Base-by-base conservation (phyloP, 108 stramenopile genomes). In the Seminavis robusta region DNA sequence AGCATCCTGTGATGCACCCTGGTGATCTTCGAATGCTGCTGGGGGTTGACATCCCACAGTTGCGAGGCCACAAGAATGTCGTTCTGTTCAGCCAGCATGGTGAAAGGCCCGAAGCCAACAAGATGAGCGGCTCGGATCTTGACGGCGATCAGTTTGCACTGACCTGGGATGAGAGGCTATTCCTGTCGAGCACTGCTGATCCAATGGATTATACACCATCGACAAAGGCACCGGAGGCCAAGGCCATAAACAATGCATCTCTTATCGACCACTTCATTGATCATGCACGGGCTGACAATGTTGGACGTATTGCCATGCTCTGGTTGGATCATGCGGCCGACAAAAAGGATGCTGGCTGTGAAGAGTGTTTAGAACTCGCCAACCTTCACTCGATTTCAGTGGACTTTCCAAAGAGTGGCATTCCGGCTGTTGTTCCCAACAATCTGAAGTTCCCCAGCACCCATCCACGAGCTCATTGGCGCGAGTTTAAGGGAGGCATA, bases 101-200 rank as follows among this genome's bases (percentile, higher is more conserved):
- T 16, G 47, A 48, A 10, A 24, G 63, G 33, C 63, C 63, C 3
- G 52, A 58, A n/a, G 46, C 65, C 4, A 47, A 58, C 29, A 66
- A 66, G 27, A 66, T 66, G 56, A 29, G 46, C 20, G 65, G 65
- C 0, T 58, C 56, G 10, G 65, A 66, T 49, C 46, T 66, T 3
- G 65, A 66, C 19, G 65, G 65, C 7, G 65, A 66, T 49, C 50
- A 66, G 27, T 66, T 48, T 58, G 56, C 46, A 16, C 42, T 66
- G 3, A 66, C 65, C 0, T 66, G 65, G 65, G 65, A 66, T 38
- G 13, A 28, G n/a, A 52, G 56, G 4, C 49, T 66, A 19, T 66
- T 66, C 19, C 44, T 66, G 16, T 19, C 1, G n/a, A 32, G 13
- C 0, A 48, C 23, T 28, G 19, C 17, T 29, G 57, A 48, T 23